A percentile compares a stretch with the other conserved stretches of the same genome.
Conservation (phyloP, 2,329 filamentous ascomycete species). For the Penicillium frequentans region DNA sequence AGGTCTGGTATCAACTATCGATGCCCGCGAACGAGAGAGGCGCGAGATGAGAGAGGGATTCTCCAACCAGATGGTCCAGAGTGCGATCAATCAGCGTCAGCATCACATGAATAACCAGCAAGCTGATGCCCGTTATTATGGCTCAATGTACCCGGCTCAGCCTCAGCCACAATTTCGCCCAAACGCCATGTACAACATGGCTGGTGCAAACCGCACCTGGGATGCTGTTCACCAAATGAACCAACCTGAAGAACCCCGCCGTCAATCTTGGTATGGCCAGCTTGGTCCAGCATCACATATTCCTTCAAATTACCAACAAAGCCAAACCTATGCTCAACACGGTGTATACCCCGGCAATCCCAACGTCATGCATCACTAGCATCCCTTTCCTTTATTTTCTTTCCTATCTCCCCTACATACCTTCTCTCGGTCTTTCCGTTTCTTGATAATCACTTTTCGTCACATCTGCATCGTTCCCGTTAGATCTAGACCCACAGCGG, state of each 20-base stretch:
- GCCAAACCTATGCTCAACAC: conserved; percentile 28
- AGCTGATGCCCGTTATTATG: conserved; percentile 12
- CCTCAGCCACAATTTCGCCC: conserved; percentile 16
- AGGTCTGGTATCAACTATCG: conserved; percentile 76
- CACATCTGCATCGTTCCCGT: not conserved
- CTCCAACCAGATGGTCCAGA: conserved; percentile 69
- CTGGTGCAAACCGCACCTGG: conserved; percentile 37
- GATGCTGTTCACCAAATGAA: conserved; percentile 35
- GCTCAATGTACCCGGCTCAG: conserved; percentile 18
- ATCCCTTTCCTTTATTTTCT: not conserved
- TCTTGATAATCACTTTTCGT: conserved; percentile 2
- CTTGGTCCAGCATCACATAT: conserved; percentile 25
- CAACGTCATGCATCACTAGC: conserved; percentile 24
- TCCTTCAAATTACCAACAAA: conserved; percentile 28
- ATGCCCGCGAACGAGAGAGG: conserved; percentile 75
- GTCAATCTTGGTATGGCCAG: conserved; percentile 35
- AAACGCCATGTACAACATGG: conserved; percentile 36
- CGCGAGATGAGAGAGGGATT: conserved; percentile 67
- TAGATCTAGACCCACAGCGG: conserved; percentile 5
- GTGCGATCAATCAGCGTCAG: conserved; percentile 68
- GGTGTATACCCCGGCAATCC: conserved; percentile 25
- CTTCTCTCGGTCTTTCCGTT: not conserved
- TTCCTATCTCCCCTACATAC: not conserved
- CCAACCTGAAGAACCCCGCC: conserved; percentile 33
- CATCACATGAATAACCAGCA: conserved; percentile 43